Evolutionary conservation across 2,329 filamentous ascomycete species (phyloP).

Genomic region (Monosporascus sp.): DNA sequence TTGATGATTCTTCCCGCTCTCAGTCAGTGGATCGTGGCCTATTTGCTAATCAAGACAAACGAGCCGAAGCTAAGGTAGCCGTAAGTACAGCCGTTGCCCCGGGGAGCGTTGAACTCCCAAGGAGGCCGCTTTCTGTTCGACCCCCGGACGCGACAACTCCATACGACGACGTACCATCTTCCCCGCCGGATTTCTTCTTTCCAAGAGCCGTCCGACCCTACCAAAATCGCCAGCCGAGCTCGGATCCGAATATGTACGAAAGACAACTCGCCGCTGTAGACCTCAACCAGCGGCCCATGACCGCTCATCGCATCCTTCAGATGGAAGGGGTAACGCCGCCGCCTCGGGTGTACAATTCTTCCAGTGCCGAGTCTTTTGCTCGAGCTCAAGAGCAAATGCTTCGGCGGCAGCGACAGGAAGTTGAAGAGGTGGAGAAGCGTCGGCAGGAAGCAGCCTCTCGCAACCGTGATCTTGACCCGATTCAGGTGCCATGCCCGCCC

Average conservation of each 20-base stretch:
- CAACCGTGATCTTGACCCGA: constrained; percentile 19
- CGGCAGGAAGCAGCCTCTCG: constrained; percentile 20
- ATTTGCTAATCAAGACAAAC: constrained; percentile 57
- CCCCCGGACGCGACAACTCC: constrained; percentile 34
- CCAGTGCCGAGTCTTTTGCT: constrained; percentile 34
- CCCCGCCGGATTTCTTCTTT: constrained; percentile 35
- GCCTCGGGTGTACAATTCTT: constrained; percentile 31
- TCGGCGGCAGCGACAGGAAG: constrained; percentile 28
- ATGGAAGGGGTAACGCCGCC: constrained; percentile 33
- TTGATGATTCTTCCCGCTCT: constrained; percentile 47
- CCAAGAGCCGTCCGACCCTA: constrained; percentile 34
- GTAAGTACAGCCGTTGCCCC: constrained; percentile 57
- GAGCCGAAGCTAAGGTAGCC: constrained; percentile 58
- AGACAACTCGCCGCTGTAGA: constrained; percentile 29
- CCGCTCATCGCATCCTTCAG: constrained; percentile 39
- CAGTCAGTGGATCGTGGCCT: constrained; percentile 59
- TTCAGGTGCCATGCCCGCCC: constrained; percentile 35
- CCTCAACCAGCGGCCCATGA: constrained; percentile 41
- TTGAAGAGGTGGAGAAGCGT: constrained; percentile 26
- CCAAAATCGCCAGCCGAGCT: constrained; percentile 38
- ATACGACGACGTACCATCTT: constrained; percentile 21
- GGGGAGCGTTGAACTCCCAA: constrained; percentile 51
- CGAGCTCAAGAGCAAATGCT: constrained; percentile 29
- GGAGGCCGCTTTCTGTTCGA: constrained; percentile 39
- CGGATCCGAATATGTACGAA: constrained; percentile 39